A percentile compares a stretch with the other conserved stretches of the same genome.
phyloP scores from a whole-genome alignment of 805 yeast species.

The Wickerhamomyces alni region DNA sequence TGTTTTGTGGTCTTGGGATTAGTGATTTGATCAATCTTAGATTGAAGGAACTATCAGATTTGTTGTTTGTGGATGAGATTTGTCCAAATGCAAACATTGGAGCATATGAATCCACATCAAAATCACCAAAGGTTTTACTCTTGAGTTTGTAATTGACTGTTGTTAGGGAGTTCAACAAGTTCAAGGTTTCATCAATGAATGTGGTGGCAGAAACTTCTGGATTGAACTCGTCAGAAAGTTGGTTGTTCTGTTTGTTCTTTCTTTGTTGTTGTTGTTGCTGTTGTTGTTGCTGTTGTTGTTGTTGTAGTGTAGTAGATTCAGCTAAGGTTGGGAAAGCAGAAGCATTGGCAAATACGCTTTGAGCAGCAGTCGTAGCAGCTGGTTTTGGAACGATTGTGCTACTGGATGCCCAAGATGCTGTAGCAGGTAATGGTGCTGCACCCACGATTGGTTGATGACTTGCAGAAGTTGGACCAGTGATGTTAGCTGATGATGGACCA shows the following conservation, averaged over 20 bases:
- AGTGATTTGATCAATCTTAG: conserved; percentile 30
- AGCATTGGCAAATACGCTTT: conserved; percentile 36
- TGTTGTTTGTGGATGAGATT: conserved; percentile 24
- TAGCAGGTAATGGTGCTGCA: conserved; percentile 55
- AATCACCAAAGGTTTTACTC: conserved; percentile 23
- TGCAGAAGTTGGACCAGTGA: conserved; percentile 2
- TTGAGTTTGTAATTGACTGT: conserved; percentile 34
- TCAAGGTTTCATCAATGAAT: conserved; percentile 43
- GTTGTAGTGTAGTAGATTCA: conserved; percentile 31
- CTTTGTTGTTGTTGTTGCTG: conserved; percentile 19
- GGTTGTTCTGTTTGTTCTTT: conserved; percentile 19
- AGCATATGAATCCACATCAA: conserved; percentile 25
- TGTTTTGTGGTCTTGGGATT: conserved; percentile 26
- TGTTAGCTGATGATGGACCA: conserved; percentile 10
- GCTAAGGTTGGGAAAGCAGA: conserved; percentile 59
- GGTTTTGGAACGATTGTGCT: conserved; percentile 13
- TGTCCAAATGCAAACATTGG: conserved; percentile 45
- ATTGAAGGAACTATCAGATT: conserved; percentile 19
- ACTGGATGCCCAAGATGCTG: conserved; percentile 58
- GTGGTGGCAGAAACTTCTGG: conserved; percentile 40
- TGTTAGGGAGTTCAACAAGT: conserved; percentile 32
- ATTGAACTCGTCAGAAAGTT: conserved; percentile 22
- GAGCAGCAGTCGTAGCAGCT: conserved; percentile 25
- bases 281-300: conserved; percentile 26
- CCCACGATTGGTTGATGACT: conserved; percentile 17